Percentiles rank a stretch among this genome's conserved stretches.
These are phyloP conservation scores for Ceratocystiopsis minuta DNA, from an alignment of 2,329 filamentous ascomycete genomes.

Conservation along the genomic window DNA sequence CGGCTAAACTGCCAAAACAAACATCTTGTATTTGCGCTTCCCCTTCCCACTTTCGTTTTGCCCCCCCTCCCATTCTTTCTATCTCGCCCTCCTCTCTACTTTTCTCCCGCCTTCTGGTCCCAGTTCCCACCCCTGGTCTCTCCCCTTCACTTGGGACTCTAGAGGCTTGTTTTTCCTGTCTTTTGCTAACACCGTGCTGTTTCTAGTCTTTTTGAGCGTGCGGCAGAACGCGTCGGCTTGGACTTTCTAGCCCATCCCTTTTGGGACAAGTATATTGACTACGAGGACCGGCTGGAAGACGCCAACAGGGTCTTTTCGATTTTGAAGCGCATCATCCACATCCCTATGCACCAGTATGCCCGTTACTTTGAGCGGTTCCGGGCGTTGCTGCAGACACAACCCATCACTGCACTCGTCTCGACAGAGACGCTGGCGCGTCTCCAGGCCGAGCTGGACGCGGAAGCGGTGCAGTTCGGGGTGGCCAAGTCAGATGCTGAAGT, in stretches of 20 bases:
- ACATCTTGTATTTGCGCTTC: conserved; percentile 41
- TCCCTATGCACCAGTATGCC: conserved; percentile 90
- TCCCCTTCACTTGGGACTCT: conserved; percentile 2
- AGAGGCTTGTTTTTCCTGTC: not conserved
- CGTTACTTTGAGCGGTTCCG: conserved; percentile 88
- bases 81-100: not conserved
- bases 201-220: conserved; percentile 76
- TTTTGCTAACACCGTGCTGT: not conserved
- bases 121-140: conserved; percentile 9
- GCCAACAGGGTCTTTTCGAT: conserved; percentile 75
- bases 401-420: conserved; percentile 54
- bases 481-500: conserved; percentile 52
- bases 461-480: conserved; percentile 33
- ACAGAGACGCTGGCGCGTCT: conserved; percentile 50
- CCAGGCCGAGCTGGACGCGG: conserved; percentile 52
- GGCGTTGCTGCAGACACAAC: conserved; percentile 52
- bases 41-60: conserved; percentile 22
- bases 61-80: not conserved
- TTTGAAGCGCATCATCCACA: conserved; percentile 62
- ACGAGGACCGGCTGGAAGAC: conserved; percentile 76
- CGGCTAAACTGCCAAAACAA: conserved; percentile 2
- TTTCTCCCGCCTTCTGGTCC: not conserved
- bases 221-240: conserved; percentile 64
- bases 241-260: conserved; percentile 92
- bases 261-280: conserved; percentile 98